These are phyloP conservation scores for Boletus barrowsii DNA, from an alignment of 768 basidiomycete species.

Conservation along the genomic window DNA sequence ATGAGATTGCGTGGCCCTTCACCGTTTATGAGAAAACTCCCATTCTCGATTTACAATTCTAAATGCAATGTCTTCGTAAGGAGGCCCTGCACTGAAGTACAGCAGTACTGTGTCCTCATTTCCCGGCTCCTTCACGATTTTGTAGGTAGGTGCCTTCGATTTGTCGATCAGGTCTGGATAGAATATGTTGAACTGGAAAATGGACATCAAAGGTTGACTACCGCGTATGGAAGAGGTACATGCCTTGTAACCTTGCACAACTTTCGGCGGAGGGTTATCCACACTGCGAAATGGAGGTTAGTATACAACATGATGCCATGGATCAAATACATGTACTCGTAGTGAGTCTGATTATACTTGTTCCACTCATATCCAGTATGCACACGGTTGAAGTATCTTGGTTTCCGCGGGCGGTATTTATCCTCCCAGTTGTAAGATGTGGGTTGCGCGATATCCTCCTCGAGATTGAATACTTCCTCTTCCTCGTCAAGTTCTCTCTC, in stretches of 20 bases:
- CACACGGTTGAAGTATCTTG: constrained; percentile 97
- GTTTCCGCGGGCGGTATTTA: constrained; percentile 95
- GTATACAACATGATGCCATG: neutral
- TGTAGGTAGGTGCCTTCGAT: constrained; percentile 94
- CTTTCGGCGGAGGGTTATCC: constrained; percentile 98
- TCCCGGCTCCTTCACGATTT: constrained; percentile 88
- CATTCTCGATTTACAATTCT: constrained; percentile 96
- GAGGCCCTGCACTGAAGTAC: constrained; percentile 94
- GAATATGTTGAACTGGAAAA: constrained; percentile 84
- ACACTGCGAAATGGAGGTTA: constrained; percentile 50
- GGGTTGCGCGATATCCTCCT: constrained; percentile 81
- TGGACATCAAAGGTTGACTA: constrained; percentile 9
- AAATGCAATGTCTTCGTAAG: constrained; percentile 99
- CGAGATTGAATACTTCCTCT: constrained; percentile 92
- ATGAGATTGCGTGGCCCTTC: constrained; percentile 20
- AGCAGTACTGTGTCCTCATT: constrained; percentile 94
- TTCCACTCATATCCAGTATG: constrained; percentile 99
- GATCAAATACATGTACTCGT: constrained; percentile 59
- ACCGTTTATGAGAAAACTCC: constrained; percentile 98
- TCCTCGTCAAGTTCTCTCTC: constrained; percentile 94
- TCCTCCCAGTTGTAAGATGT: constrained; percentile 97
- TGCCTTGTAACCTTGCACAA: constrained; percentile 98
- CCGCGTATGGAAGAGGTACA: constrained; percentile 7
- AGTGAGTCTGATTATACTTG: constrained; percentile 99
- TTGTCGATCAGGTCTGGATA: constrained; percentile 99